Evolutionary conservation across 345 rosid genomes (phyloP), one percentile per base, ranked within the genome.

Genomic region (Geranium brycei): DNA sequence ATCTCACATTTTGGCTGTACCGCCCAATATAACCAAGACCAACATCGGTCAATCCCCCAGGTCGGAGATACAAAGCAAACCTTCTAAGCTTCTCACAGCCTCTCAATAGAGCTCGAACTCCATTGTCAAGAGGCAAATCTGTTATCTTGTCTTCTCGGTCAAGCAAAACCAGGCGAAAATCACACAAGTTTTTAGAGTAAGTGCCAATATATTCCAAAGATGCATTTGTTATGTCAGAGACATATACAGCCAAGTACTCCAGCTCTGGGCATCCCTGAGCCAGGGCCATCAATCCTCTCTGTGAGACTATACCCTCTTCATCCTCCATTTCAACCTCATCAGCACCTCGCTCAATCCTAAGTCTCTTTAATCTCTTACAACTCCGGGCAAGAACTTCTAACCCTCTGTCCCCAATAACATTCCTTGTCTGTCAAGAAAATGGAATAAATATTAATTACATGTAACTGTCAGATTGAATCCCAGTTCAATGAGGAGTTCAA

Each of bases 321-420:
- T 90, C 96, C 74, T 76, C 95, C 87, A 84, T 80, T 62, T 73
- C 97, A 60, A 77, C 86, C 73, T 88, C 99, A 72, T 91, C 96
- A 19, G 87, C 96, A 72, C 95, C 96, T 40, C 87, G 83, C 75
- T 91, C 99, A 64, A 93, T 87, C 80, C 99, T 77, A 68, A 93
- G 91, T 82, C 99, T 81, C 78, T 85, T 85, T 70, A 93, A 79
- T 30, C 62, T 76, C 77, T 77, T 85, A 71, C 99, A 91, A 69
- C 77, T 69, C 67, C 56, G 79, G 64, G 95, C 91, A 68, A 93
- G 83, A 72, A 85, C 80, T 80, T 88, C 96, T 71, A 93, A 66
- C 63, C 96, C 99, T 72, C 86, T 76, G 75, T 93, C 99, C 72
- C 97, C 97, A 58, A 93, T 86, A 55, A 87, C 99, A 78, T 86